Conservation (phyloP, 176 grass and related monocot species). For the Thalia dealbata region DNA sequence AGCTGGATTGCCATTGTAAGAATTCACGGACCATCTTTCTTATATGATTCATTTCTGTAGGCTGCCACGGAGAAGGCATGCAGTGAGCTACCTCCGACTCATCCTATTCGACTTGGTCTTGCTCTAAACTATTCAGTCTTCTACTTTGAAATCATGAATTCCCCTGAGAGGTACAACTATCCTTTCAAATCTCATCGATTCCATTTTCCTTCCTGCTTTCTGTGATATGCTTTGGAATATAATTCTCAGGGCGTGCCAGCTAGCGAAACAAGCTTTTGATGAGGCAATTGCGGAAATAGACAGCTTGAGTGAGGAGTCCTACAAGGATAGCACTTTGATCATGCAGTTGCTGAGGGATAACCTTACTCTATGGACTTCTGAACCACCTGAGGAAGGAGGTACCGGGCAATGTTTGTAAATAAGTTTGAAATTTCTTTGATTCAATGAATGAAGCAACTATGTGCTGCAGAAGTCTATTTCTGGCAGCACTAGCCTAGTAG, state of each 20-base stretch:
- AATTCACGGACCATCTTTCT: not conserved
- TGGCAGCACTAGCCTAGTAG: too few relatives aligned
- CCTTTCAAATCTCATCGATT: not conserved
- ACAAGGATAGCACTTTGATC: constrained; percentile 41
- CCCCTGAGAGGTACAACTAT: constrained; percentile 17
- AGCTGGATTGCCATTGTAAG: too few relatives aligned
- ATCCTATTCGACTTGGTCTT: constrained; percentile 23
- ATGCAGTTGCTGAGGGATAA: constrained; percentile 45
- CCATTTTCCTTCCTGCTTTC: not conserved
- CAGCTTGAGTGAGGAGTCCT: constrained; percentile 29
- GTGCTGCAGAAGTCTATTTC: too few relatives aligned
- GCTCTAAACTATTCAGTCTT: constrained; percentile 26
- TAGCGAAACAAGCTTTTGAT: constrained; percentile 36
- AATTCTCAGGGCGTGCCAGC: constrained; percentile 10
- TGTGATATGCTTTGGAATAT: not conserved
- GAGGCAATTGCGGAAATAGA: constrained; percentile 35
- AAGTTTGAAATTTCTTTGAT: too few relatives aligned
- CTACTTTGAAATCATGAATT: constrained; percentile 28
- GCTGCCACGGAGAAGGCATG: constrained; percentile 19
- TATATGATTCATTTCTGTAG: constrained; percentile 5
- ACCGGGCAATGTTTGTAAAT: not conserved
- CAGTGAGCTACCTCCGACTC: constrained; percentile 17
- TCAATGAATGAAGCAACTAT: too few relatives aligned
- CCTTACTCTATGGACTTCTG: constrained; percentile 37
- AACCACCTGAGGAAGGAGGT: constrained; percentile 23